Percentiles rank a stretch among this genome's conserved stretches.
These are phyloP conservation scores for Cercospora citrullina DNA, from an alignment of 2,329 filamentous ascomycete genomes.

Conservation along the genomic window DNA sequence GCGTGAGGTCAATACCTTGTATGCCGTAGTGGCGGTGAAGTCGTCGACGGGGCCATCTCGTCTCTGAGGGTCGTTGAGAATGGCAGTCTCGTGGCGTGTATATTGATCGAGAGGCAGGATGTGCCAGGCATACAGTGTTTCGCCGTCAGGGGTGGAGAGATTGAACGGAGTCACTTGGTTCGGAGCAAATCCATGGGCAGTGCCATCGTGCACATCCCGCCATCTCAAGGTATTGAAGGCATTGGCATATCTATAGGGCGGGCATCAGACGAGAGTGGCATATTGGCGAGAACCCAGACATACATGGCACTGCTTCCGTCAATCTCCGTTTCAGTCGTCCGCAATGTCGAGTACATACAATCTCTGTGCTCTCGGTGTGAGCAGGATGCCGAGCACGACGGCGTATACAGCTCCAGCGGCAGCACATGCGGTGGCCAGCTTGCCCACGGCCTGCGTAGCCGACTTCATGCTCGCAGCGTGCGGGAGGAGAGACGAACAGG, in stretches of 20 bases:
- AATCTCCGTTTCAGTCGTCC: background rate
- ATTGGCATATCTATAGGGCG: slow-evolving; percentile 72
- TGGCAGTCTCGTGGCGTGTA: slow-evolving; percentile 64
- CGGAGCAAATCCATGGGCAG: slow-evolving; percentile 80
- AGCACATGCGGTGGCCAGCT: slow-evolving; percentile 21
- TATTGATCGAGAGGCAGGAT: slow-evolving; percentile 79
- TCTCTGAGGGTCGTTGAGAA: slow-evolving; percentile 52
- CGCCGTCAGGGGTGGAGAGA: slow-evolving; percentile 70
- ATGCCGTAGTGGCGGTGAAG: slow-evolving; percentile 51
- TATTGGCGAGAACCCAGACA: background rate
- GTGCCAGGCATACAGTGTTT: slow-evolving; percentile 86
- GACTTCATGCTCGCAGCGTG: slow-evolving; percentile 11
- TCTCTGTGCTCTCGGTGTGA: slow-evolving; percentile 72
- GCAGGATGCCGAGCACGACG: slow-evolving; percentile 37
- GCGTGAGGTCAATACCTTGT: slow-evolving; percentile 52
- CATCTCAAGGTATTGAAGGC: slow-evolving; percentile 70
- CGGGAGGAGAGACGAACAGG: background rate
- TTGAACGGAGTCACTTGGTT: slow-evolving; percentile 88
- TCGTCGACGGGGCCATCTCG: slow-evolving; percentile 47
- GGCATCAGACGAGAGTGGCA: slow-evolving; percentile 3
- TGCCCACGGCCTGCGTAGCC: slow-evolving; percentile 15
- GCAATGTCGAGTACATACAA: slow-evolving; percentile 58
- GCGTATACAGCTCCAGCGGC: slow-evolving; percentile 33
- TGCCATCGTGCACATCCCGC: slow-evolving; percentile 74
- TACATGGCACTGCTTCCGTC: slow-evolving; percentile 11